A percentile compares a stretch with the other conserved stretches of the same genome.
These are phyloP conservation scores for Neotropicomus parvogracilis DNA, from an alignment of 1,284 basidiomycete genomes.

Conservation along the genomic window DNA sequence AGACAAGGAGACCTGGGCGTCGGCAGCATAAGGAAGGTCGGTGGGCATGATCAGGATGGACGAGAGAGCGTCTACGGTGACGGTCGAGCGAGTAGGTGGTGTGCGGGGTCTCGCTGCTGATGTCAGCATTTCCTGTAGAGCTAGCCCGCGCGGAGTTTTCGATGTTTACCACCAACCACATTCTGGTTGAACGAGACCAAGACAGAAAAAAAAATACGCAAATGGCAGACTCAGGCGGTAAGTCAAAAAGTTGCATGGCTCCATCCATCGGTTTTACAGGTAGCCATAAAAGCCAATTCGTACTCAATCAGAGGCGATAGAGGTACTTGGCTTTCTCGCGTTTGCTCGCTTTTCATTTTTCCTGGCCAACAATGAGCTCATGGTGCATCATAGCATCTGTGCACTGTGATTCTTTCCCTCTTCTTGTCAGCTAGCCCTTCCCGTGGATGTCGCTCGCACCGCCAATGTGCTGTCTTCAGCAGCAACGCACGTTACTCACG, in stretches of 20 bases:
- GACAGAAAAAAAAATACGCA: conserved; percentile 27
- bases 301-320: conserved; percentile 33
- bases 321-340: conserved; percentile 34
- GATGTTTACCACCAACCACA: conserved; percentile 28
- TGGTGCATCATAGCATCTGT: conserved; percentile 54
- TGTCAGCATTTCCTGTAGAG: conserved; percentile 21
- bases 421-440: conserved; percentile 59
- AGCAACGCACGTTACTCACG: conserved; percentile 50
- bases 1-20: conserved; percentile 84
- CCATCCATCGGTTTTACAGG: conserved; percentile 26
- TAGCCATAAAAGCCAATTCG: conserved; percentile 29
- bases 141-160: conserved; percentile 19
- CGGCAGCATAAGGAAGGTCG: conserved; percentile 94
- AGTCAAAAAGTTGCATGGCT: conserved; percentile 18
- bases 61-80: conserved; percentile 12
- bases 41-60: conserved; percentile 51
- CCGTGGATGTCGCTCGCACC: conserved; percentile 35
- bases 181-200: conserved; percentile 4
- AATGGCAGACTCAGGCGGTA: conserved; percentile 43
- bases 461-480: conserved; percentile 37
- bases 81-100: conserved; percentile 1
- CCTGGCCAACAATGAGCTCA: conserved; percentile 45
- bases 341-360: conserved; percentile 24
- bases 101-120: conserved; percentile 28
- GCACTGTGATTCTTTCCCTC: conserved; percentile 52